phyloP scores from a whole-genome alignment of 179 eudicot genomes.

The Sideroxylon spinosum region DNA sequence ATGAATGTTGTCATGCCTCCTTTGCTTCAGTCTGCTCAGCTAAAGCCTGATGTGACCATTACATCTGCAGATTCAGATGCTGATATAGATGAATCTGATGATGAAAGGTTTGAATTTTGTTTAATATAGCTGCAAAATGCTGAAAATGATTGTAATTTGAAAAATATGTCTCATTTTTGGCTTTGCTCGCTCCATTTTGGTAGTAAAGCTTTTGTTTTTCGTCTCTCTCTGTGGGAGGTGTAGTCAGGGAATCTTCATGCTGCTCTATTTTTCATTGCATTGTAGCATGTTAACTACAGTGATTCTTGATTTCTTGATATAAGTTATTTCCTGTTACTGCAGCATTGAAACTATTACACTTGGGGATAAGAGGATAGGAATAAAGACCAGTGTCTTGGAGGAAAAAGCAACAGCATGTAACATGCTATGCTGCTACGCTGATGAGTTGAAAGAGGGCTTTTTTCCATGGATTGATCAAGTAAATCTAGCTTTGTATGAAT shows the following conservation, averaged over 20 bases:
- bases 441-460: slow-evolving; percentile 87
- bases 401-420: slow-evolving; percentile 93
- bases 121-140: neutral
- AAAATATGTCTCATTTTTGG: neutral
- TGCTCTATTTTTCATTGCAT: neutral
- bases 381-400: slow-evolving; percentile 84
- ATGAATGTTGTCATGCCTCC: slow-evolving; percentile 92
- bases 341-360: slow-evolving; percentile 92
- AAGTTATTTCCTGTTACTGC: slow-evolving; percentile 22
- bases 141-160: neutral
- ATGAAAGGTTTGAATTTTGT: slow-evolving; percentile 52
- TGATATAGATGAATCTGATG: slow-evolving; percentile 83
- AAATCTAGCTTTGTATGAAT: slow-evolving; percentile 8
- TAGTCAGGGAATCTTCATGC: neutral
- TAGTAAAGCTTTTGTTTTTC: neutral
- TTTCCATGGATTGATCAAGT: slow-evolving; percentile 97
- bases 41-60: slow-evolving; percentile 83
- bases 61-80: slow-evolving; percentile 75
- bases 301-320: neutral
- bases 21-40: slow-evolving; percentile 80
- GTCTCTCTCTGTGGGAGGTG: neutral
- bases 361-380: slow-evolving; percentile 90
- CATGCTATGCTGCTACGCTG: slow-evolving; percentile 86
- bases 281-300: neutral
- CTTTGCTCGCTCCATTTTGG: neutral